Conservation (phyloP, 2,329 filamentous ascomycete species). For the Dothiorella sarmentorum region DNA sequence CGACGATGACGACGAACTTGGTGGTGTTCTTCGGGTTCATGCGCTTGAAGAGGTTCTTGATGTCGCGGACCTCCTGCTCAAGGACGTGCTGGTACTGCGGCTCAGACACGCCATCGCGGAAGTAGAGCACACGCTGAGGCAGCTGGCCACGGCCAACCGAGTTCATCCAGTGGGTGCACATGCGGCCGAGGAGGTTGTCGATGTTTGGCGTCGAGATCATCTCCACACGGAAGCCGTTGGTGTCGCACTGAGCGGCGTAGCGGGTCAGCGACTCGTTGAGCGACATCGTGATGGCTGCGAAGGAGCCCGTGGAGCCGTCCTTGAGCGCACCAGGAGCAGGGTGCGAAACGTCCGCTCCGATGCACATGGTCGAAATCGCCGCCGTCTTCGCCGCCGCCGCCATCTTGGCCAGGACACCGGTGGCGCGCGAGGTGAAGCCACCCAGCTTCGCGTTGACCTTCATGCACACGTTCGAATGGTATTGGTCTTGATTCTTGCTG, state of each 20-base stretch:
- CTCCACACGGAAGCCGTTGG: conserved; percentile 79
- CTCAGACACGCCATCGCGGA: conserved; percentile 89
- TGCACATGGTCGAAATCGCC: conserved; percentile 64
- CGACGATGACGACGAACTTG: conserved; percentile 81
- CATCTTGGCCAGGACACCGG: conserved; percentile 34
- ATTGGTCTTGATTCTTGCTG: conserved; percentile 68
- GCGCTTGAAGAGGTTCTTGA: conserved; percentile 50
- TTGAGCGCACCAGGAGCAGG: conserved; percentile 59
- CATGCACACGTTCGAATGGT: conserved; percentile 91
- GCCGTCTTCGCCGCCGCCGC: conserved; percentile 23
- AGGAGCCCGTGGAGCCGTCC: conserved; percentile 55
- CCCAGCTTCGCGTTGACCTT: conserved; percentile 97
- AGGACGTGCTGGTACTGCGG: conserved; percentile 80
- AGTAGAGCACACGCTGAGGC: conserved; percentile 80
- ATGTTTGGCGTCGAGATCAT: conserved; percentile 70
- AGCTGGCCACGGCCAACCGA: conserved; percentile 51
- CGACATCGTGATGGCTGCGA: conserved; percentile 83
- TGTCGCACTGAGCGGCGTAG: conserved; percentile 76
- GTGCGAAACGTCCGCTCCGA: conserved; percentile 91
- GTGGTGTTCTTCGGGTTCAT: conserved; percentile 42
- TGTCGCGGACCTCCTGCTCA: conserved; percentile 68
- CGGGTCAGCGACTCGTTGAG: conserved; percentile 66
- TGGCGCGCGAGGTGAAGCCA: conserved; percentile 63
- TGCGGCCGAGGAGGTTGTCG: conserved; percentile 59
- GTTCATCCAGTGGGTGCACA: conserved; percentile 63